These are phyloP conservation scores for Andrographis paniculata DNA, from an alignment of 305 asterid genomes.

Conservation along the genomic window DNA sequence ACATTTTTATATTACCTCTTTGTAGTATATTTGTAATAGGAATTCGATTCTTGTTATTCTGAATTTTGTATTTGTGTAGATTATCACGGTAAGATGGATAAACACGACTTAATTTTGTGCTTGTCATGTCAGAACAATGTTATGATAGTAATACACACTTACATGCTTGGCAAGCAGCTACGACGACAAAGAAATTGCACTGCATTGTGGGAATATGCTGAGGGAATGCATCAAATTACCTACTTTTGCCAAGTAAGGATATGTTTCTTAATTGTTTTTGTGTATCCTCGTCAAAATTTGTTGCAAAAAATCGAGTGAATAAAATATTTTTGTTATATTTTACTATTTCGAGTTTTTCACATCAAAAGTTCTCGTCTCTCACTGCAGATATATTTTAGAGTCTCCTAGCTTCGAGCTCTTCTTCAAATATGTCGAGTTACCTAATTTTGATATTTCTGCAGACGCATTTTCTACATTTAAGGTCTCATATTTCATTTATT, in stretches of 20 bases:
- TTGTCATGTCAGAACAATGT: background rate
- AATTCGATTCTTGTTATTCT: too few relatives aligned
- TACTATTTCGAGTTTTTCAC: background rate
- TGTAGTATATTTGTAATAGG: too few relatives aligned
- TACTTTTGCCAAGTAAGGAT: constrained; percentile 81
- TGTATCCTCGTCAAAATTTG: too few relatives aligned
- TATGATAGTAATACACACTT: background rate
- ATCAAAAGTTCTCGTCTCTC: constrained; percentile 18
- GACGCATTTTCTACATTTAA: constrained; percentile 95
- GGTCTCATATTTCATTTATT: constrained; percentile 37
- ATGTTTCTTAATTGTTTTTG: too few relatives aligned
- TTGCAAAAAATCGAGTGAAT: background rate
- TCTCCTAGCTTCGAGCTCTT: constrained; percentile 95
- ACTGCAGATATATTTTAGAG: constrained; percentile 78
- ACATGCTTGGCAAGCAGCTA: constrained; percentile 51
- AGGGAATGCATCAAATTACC: constrained; percentile 93
- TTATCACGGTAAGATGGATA: too few relatives aligned
- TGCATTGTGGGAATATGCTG: constrained; percentile 90
- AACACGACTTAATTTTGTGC: background rate
- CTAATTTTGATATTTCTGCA: constrained; percentile 86
- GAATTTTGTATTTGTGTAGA: too few relatives aligned
- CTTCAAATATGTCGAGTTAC: constrained; percentile 85
- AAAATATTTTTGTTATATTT: background rate
- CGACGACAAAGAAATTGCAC: constrained; percentile 91
- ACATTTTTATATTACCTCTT: background rate